Conservation (phyloP, 1,284 basidiomycete genomes). For the Apiotrichum porosum region DNA sequence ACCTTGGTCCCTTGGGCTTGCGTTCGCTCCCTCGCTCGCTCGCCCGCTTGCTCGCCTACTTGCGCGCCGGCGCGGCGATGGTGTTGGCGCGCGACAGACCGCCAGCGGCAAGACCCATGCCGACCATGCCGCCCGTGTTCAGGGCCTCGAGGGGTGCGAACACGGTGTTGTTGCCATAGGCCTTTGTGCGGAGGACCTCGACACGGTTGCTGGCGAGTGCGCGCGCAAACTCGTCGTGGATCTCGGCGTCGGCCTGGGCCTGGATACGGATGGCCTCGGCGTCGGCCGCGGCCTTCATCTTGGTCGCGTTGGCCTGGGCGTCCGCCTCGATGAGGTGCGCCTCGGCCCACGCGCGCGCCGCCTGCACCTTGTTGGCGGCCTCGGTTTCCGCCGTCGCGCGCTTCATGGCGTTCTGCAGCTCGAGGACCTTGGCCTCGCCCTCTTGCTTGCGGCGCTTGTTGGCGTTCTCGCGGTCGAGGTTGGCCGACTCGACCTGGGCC, state of each 20-base stretch:
- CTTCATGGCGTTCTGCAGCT: slow-evolving; percentile 15
- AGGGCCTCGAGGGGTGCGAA: slow-evolving; percentile 15
- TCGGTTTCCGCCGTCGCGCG: slow-evolving; percentile 12
- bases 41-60: too few relatives aligned
- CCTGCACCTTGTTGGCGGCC: slow-evolving; percentile 2
- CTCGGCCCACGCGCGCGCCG: slow-evolving; percentile 7
- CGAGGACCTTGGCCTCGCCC: slow-evolving; percentile 13
- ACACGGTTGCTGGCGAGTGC: slow-evolving; percentile 8
- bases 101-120: slow-evolving; percentile 8
- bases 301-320: slow-evolving; percentile 10
- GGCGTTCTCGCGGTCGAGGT: slow-evolving; percentile 16
- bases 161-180: slow-evolving; percentile 7
- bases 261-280: slow-evolving; percentile 9
- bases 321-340: slow-evolving; percentile 9
- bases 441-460: slow-evolving; percentile 12
- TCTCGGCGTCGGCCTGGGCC: slow-evolving; percentile 6
- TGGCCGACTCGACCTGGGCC: slow-evolving; percentile 15
- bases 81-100: too few relatives aligned
- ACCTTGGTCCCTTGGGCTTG: too few relatives aligned
- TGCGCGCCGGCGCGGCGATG: not conserved
- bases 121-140: slow-evolving; percentile 8
- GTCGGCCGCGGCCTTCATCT: slow-evolving; percentile 9
- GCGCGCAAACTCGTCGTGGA: slow-evolving; percentile 15
- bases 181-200: slow-evolving; percentile 13
- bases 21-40: too few relatives aligned